Conservation (phyloP, 2,329 filamentous ascomycete species). For the Fusarium sp. region DNA sequence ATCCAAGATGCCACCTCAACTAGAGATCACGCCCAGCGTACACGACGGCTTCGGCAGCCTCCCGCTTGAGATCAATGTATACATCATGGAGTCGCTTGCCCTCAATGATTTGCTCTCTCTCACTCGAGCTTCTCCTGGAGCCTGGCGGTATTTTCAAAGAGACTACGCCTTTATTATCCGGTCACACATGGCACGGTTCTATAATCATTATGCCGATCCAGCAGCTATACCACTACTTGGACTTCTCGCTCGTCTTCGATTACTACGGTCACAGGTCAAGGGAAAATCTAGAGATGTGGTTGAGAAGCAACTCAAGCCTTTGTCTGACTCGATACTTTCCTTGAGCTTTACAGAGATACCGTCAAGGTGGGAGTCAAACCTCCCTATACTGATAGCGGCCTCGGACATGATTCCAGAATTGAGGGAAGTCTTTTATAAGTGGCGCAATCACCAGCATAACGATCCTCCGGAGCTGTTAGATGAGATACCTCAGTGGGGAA, state of each 20-base stretch:
- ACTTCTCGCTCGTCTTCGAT: not conserved
- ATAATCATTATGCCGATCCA: not conserved
- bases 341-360: not conserved
- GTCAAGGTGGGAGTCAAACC: not conserved
- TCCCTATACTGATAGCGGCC: accelerated
- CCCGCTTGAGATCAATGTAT: not conserved
- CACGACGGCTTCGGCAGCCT: not conserved
- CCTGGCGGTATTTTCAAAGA: not conserved
- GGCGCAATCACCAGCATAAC: not conserved
- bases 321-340: not conserved
- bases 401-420: accelerated
- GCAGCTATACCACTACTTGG: not conserved
- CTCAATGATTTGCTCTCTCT: not conserved
- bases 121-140: not conserved
- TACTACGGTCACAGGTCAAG: not conserved
- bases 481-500: not conserved
- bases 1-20: not conserved
- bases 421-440: accelerated
- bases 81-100: not conserved
- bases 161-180: not conserved
- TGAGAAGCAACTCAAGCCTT: too few species aligned
- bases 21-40: not conserved
- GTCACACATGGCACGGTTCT: not conserved
- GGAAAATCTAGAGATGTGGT: not conserved
- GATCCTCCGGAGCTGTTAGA: accelerated